Evolutionary conservation across 225 moss, liverwort and hornwort species (phyloP).

Genomic region (Takakia lepidozioides): DNA sequence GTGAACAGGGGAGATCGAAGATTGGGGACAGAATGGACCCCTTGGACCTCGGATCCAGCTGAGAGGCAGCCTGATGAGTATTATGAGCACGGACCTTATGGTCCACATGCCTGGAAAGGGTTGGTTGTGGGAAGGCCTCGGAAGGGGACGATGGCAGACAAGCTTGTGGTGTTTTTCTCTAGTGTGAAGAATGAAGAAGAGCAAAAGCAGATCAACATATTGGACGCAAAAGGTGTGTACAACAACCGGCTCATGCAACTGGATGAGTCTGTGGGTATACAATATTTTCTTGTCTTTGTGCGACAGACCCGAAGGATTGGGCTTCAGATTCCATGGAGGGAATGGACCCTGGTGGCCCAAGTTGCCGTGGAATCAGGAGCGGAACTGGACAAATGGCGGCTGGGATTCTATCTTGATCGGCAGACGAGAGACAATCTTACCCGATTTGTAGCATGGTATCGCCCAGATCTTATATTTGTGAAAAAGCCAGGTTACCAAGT

Average conservation of each 20-base stretch:
- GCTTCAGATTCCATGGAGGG: slow-evolving; percentile 54
- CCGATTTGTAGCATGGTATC: slow-evolving; percentile 66
- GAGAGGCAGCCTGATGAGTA: slow-evolving; percentile 73
- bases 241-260: slow-evolving; percentile 36
- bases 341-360: slow-evolving; percentile 84
- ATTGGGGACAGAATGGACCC: slow-evolving; percentile 18
- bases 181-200: slow-evolving; percentile 57
- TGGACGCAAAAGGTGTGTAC: slow-evolving; percentile 62
- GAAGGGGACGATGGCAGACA: slow-evolving; percentile 32
- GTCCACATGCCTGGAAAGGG: slow-evolving; percentile 84
- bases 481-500: slow-evolving; percentile 62
- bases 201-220: slow-evolving; percentile 38
- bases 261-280: slow-evolving; percentile 37
- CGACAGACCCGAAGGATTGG: slow-evolving; percentile 32
- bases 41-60: slow-evolving; percentile 43
- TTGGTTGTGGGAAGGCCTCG: slow-evolving; percentile 40
- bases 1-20: slow-evolving; percentile 15
- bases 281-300: slow-evolving; percentile 68
- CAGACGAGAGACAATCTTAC: slow-evolving; percentile 24
- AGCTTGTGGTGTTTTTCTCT: slow-evolving; percentile 64
- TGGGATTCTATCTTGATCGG: slow-evolving; percentile 37
- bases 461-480: slow-evolving; percentile 79
- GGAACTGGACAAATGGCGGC: slow-evolving; percentile 37
- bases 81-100: slow-evolving; percentile 87
- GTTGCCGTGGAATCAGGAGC: slow-evolving; percentile 54